These are phyloP conservation scores for Amanita pseudoporphyria DNA, from an alignment of 768 basidiomycete genomes.

Conservation along the genomic window DNA sequence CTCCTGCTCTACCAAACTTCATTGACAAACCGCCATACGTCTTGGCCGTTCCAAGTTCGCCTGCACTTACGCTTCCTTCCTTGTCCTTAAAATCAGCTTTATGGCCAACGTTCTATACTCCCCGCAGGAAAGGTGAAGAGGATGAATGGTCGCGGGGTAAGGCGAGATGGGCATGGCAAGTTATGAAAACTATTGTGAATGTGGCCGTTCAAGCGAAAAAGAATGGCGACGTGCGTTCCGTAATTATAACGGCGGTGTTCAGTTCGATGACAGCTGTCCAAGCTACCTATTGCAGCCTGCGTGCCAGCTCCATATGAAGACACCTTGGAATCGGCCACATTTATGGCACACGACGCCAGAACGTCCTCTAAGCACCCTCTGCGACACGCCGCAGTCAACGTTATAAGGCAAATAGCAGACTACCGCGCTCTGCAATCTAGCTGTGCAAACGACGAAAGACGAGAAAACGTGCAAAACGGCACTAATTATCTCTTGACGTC, in stretches of 20 bases:
- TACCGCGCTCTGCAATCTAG: constrained; percentile 25
- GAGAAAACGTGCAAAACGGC: constrained; percentile 38
- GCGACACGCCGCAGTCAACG: constrained; percentile 76
- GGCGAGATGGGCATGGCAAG: constrained; percentile 67
- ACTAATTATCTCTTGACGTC: constrained; percentile 84
- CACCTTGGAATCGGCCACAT: constrained; percentile 18
- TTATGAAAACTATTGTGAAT: constrained; percentile 43
- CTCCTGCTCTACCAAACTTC: constrained; percentile 42
- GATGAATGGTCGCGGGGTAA: constrained; percentile 60
- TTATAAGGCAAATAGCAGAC: constrained; percentile 59
- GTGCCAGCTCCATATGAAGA: constrained; percentile 46
- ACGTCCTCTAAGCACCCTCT: constrained; percentile 63
- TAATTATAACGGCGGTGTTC: background rate
- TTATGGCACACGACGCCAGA: constrained; percentile 66
- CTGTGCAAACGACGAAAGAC: background rate
- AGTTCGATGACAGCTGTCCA: background rate
- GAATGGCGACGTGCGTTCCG: constrained; percentile 48
- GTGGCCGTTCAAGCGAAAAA: constrained; percentile 37
- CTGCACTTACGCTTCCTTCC: constrained; percentile 61
- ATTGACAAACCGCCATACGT: constrained; percentile 42
- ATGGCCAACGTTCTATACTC: constrained; percentile 84
- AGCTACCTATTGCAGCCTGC: constrained; percentile 73
- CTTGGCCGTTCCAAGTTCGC: constrained; percentile 50
- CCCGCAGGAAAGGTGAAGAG: constrained; percentile 55
- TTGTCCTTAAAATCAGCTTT: constrained; percentile 54